Conservation (phyloP, 192 early-diverging fungal genomes). For the Backusella psychrophila region DNA sequence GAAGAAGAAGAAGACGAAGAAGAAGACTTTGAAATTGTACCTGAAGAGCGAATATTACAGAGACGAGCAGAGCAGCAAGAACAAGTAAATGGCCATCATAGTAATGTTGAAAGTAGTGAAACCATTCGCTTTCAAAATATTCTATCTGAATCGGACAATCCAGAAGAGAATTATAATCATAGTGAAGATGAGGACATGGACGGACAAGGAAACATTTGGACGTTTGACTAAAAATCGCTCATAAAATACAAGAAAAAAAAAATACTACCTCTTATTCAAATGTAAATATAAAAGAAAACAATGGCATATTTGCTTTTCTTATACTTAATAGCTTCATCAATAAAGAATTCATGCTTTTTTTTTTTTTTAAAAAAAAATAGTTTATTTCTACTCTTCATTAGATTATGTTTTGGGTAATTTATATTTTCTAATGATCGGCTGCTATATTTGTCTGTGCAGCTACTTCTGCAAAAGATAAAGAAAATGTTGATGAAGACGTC, state of each 20-base stretch:
- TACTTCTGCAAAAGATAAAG: background rate
- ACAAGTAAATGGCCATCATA: background rate
- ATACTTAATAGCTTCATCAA: background rate
- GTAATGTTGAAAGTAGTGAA: background rate
- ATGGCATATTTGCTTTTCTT: background rate
- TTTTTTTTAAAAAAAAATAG: background rate
- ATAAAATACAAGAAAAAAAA: background rate
- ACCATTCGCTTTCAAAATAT: background rate
- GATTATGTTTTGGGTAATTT: background rate
- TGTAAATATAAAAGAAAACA: background rate
- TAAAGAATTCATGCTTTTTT: background rate
- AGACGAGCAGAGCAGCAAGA: background rate
- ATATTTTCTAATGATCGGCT: background rate
- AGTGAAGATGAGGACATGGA: background rate
- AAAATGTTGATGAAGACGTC: background rate
- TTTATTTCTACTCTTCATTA: slow-evolving; percentile 3
- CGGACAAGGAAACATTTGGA: background rate
- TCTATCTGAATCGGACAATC: background rate
- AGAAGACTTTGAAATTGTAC: background rate
- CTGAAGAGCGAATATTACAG: background rate
- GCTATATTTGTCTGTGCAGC: background rate
- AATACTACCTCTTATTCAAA: background rate
- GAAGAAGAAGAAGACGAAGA: background rate
- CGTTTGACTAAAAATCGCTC: background rate
- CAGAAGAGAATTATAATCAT: background rate